Base-by-base conservation (phyloP, 2,329 filamentous ascomycete genomes). In the Rhynchosporium secalis region DNA sequence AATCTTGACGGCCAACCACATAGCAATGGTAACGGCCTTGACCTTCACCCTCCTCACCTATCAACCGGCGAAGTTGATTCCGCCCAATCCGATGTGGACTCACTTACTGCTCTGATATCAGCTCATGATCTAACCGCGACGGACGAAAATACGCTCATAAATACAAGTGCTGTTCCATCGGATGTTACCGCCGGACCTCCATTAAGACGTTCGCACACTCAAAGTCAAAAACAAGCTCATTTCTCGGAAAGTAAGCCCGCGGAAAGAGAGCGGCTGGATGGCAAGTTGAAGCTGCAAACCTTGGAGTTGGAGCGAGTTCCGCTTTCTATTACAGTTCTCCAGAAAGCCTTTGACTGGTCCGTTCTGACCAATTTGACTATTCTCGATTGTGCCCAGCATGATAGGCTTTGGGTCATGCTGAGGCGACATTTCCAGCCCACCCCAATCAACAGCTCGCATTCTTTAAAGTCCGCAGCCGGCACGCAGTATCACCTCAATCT, bases 231-330 rank as follows among this genome's bases (percentile, higher is more conserved):
- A 59, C 68, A 70, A 38, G 65, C 68, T 20, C 64, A 68, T 41
- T 69, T 70, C 41, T 59, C 66, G 3, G 70, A 72, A 60, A 62
- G 48, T 13, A 58, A 68, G 33, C 66, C 66, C 36, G 55, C 66
- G 45, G 72, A 68, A 51, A 73, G 76, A 66, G 78, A 78, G 47
- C 75, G 78, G 26, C 75, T 84, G 1, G 80, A 84, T 38, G 81
- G 81, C 40, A 85, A 85, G 69, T 77, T 95, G 15, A 83, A 80
- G 64, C 77, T 95, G n/a, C 86, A 90, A 62, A 85, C 81, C 1
- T 78, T 95, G 9, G 90, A 92, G 74, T 79, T 95, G 2, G 90
- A 95, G 74, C 84, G 89, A 29, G 83, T 94, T 2, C 83, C 85
- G 0, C 76, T 95, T n/a, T 92, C 88, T 1, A 81, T 91, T 47